Evolutionary conservation across 2,329 filamentous ascomycete species (phyloP).

Genomic region (Aureobasidium namibiae): DNA sequence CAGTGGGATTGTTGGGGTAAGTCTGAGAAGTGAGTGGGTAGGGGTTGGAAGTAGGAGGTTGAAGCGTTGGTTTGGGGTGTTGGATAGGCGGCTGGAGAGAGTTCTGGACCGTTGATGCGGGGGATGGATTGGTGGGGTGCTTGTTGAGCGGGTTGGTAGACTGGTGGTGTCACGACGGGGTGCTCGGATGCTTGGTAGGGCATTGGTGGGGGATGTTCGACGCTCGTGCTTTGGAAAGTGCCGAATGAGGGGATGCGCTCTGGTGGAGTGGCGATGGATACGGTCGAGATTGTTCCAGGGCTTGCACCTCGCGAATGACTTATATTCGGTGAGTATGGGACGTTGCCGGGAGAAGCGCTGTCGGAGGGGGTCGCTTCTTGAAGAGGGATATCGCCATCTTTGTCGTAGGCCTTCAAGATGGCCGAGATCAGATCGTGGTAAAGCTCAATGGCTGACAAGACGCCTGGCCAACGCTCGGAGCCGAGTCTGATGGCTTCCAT

Average conservation of each 20-base stretch:
- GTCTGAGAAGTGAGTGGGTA: constrained; percentile 24
- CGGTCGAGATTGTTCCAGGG: constrained; percentile 28
- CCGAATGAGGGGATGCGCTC: constrained; percentile 21
- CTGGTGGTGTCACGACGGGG: constrained; percentile 11
- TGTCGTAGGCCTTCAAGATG: constrained; percentile 81
- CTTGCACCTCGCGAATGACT: constrained; percentile 38
- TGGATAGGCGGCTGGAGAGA: constrained; percentile 13
- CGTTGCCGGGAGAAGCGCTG: constrained; percentile 20
- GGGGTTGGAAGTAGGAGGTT: constrained; percentile 19
- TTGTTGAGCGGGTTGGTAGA: neutral
- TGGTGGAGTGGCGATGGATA: constrained; percentile 27
- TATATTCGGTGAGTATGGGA: constrained; percentile 23
- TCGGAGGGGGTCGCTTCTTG: constrained; percentile 41
- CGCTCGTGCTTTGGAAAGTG: constrained; percentile 21
- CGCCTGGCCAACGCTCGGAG: constrained; percentile 85
- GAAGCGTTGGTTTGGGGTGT: constrained; percentile 16
- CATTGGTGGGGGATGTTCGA: constrained; percentile 25
- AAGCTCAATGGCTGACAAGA: constrained; percentile 71
- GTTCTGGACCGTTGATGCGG: neutral
- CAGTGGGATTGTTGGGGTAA: constrained; percentile 15
- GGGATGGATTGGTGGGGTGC: neutral
- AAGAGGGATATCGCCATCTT: constrained; percentile 43
- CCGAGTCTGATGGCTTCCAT: constrained; percentile 73
- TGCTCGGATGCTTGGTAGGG: constrained; percentile 21
- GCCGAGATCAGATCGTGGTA: constrained; percentile 80